Percentiles rank a stretch among this genome's conserved stretches.
These are phyloP conservation scores for Chalaropsis ovoidea DNA, from an alignment of 2,329 filamentous ascomycete genomes.

Conservation along the genomic window DNA sequence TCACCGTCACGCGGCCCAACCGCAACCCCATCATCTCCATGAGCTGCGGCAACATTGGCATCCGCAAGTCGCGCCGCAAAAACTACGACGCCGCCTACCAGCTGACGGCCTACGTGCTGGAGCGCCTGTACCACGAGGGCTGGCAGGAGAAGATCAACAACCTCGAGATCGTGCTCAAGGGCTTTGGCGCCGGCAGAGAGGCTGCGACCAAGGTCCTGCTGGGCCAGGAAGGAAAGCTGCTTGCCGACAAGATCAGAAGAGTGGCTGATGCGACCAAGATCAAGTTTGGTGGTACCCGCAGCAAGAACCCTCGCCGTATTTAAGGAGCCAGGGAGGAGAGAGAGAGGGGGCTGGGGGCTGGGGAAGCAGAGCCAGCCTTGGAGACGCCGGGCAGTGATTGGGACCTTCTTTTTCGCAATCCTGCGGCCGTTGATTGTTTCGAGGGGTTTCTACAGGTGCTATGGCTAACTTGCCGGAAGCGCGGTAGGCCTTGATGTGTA, in stretches of 20 bases:
- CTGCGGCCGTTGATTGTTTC: constrained; percentile 7
- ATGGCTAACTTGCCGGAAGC: background rate
- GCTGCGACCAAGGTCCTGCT: constrained; percentile 82
- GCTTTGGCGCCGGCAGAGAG: constrained; percentile 79
- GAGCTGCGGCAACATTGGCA: constrained; percentile 82
- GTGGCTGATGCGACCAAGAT: constrained; percentile 79
- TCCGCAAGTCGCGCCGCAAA: constrained; percentile 68
- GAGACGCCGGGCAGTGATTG: background rate
- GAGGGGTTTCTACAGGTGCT: background rate
- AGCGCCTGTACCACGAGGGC: constrained; percentile 71
- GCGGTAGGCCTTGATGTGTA: constrained; percentile 30
- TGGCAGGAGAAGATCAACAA: constrained; percentile 64
- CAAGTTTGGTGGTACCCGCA: constrained; percentile 93
- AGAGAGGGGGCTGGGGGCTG: constrained; percentile 11
- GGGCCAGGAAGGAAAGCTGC: constrained; percentile 67
- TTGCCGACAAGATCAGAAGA: constrained; percentile 64
- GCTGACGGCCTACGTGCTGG: constrained; percentile 70
- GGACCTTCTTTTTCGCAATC: constrained; percentile 4
- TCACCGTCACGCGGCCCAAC: constrained; percentile 78
- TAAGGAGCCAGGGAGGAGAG: constrained; percentile 28
- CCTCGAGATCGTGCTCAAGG: constrained; percentile 71
- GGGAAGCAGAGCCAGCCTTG: background rate
- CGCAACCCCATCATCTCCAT: constrained; percentile 68
- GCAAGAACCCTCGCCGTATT: constrained; percentile 72
- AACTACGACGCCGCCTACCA: constrained; percentile 91